Evolutionary conservation across 306 rosid species (phyloP).

Genomic region (Glycine soja): DNA sequence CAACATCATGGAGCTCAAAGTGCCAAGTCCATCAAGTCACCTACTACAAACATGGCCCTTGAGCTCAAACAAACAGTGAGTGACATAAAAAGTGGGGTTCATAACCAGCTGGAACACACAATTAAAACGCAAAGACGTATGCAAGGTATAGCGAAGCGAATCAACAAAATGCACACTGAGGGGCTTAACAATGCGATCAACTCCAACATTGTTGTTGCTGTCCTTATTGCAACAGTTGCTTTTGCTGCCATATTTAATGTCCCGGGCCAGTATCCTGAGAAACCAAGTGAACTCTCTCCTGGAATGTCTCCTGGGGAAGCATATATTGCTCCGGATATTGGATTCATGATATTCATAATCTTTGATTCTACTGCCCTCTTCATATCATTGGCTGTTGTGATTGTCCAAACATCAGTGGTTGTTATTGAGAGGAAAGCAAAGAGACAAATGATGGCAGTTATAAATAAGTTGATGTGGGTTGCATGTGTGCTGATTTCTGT

Average conservation of each 20-base stretch:
- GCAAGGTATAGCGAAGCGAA: constrained; percentile 70
- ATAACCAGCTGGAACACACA: constrained; percentile 84
- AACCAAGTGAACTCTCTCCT: not conserved
- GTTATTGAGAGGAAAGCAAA: constrained; percentile 71
- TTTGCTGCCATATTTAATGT: constrained; percentile 78
- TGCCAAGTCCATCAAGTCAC: constrained; percentile 65
- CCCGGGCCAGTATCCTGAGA: constrained; percentile 70
- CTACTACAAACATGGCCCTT: constrained; percentile 53
- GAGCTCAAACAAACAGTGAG: constrained; percentile 80
- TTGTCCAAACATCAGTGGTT: constrained; percentile 84
- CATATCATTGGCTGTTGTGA: constrained; percentile 85
- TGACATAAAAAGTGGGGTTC: constrained; percentile 78
- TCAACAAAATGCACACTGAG: constrained; percentile 76
- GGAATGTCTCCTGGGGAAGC: constrained; percentile 66
- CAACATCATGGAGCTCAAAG: constrained; percentile 61
- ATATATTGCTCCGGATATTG: constrained; percentile 54
- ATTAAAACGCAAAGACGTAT: constrained; percentile 67
- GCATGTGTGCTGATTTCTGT: constrained; percentile 79
- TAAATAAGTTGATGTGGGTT: constrained; percentile 88
- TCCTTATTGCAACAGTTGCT: constrained; percentile 84
- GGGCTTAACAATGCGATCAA: constrained; percentile 87
- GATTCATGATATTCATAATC: constrained; percentile 64
- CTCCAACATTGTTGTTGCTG: constrained; percentile 81
- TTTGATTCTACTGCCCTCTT: constrained; percentile 80
- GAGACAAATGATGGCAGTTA: constrained; percentile 69